Evolutionary conservation across 225 moss, liverwort and hornwort genomes (phyloP).

Genomic region (Neckera pumila): DNA sequence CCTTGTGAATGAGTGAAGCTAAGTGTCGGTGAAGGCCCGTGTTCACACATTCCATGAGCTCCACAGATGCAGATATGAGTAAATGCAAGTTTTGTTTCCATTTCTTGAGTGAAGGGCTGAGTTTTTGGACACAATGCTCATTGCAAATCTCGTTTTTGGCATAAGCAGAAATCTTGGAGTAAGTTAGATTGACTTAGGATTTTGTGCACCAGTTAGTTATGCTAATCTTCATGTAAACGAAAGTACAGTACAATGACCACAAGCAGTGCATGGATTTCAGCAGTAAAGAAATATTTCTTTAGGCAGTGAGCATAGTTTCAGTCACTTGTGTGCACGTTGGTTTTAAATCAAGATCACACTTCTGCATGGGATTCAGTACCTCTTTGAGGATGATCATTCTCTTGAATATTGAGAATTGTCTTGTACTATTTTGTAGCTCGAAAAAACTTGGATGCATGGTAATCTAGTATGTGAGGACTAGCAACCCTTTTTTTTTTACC

Average conservation of each 20-base stretch:
- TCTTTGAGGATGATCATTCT: not conserved
- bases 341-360: not conserved
- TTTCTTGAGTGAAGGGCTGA: not conserved
- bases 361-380: not conserved
- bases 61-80: no score
- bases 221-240: not conserved
- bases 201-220: no score
- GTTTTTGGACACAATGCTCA: not conserved
- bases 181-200: not conserved
- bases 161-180: not conserved
- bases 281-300: not conserved
- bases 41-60: not conserved
- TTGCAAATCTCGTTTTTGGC: not conserved
- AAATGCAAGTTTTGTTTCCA: not conserved
- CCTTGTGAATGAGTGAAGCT: not conserved
- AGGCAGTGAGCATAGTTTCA: not conserved
- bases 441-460: not conserved
- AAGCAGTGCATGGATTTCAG: not conserved
- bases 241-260: not conserved
- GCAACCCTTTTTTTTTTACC: no score
- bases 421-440: not conserved
- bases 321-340: not conserved
- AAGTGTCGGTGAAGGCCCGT: not conserved
- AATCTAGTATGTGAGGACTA: not conserved
- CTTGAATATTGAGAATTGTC: not conserved